These are phyloP conservation scores for Lentinula sp. DNA, from an alignment of 768 basidiomycete genomes.

Conservation along the genomic window DNA sequence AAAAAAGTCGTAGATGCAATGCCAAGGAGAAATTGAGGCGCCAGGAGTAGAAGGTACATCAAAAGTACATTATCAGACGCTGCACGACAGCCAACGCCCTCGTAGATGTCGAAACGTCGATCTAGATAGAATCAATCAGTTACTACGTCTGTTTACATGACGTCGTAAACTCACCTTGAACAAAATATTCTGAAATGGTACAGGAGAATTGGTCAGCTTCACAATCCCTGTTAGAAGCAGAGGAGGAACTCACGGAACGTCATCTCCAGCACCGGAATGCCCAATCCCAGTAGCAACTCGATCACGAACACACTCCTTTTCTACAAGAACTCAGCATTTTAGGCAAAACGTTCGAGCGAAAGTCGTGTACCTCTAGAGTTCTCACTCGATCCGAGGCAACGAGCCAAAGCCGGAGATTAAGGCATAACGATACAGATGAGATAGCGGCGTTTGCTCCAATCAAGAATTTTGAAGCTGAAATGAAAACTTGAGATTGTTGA, in stretches of 20 bases:
- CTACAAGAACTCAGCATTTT: not conserved
- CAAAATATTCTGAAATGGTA: constrained; percentile 1
- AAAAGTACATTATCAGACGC: constrained; percentile 2
- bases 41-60: not conserved
- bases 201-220: not conserved
- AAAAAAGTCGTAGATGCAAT: not conserved
- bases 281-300: not conserved
- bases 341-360: not conserved
- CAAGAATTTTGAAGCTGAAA: constrained; percentile 1
- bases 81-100: constrained; percentile 2
- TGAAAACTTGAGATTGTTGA: not conserved
- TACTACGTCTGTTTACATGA: not conserved
- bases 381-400: constrained; percentile 2
- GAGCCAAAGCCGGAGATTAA: constrained; percentile 3
- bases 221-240: too few species aligned
- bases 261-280: not conserved
- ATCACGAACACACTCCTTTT: not conserved
- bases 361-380: not conserved
- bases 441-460: not conserved
- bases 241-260: not conserved
- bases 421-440: not conserved
- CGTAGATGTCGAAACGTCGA: constrained; percentile 6
- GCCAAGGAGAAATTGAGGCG: constrained; percentile 2
- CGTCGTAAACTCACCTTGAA: not conserved
- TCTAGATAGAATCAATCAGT: not conserved